Evolutionary conservation across 352 stramenopile genomes (phyloP).

Genomic region (Phytophthora palmivora): DNA sequence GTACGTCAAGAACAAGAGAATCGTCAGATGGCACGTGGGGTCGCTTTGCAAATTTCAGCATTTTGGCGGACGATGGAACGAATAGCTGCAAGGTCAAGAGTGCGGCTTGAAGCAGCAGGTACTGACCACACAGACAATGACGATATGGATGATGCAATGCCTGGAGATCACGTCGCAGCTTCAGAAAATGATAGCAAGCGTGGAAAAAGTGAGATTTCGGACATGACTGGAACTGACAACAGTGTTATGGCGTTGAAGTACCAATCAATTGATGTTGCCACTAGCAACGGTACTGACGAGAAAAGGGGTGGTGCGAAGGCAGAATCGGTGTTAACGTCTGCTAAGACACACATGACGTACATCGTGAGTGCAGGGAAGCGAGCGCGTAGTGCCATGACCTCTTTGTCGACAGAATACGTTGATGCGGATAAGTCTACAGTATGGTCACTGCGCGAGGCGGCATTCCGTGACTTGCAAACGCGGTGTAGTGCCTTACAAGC

Average conservation of each 20-base stretch:
- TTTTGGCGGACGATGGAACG: conserved; percentile 90
- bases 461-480: conserved; percentile 39
- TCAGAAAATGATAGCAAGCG: conserved; percentile 35
- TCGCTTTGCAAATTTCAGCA: conserved; percentile 75
- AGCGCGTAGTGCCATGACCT: conserved; percentile 56
- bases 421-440: conserved; percentile 16
- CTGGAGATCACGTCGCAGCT: conserved; percentile 10
- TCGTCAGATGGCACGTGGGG: conserved; percentile 65
- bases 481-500: conserved; percentile 28
- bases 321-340: conserved; percentile 20
- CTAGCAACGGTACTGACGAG: conserved; percentile 19
- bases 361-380: conserved; percentile 56
- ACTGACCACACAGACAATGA: conserved; percentile 21
- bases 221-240: conserved; percentile 6
- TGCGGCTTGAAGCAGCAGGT: conserved; percentile 64
- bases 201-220: conserved; percentile 28
- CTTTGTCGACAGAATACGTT: conserved; percentile 16
- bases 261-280: conserved; percentile 46
- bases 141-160: conserved; percentile 15
- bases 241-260: conserved; percentile 41
- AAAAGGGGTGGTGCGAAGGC: conserved; percentile 22
- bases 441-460: conserved; percentile 30
- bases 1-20: conserved; percentile 72
- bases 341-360: conserved; percentile 48
- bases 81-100: conserved; percentile 78